A percentile compares a stretch with the other conserved stretches of the same genome.
Evolutionary conservation across 176 grass and related monocot species (phyloP).

Genomic region (Themeda triandra): DNA sequence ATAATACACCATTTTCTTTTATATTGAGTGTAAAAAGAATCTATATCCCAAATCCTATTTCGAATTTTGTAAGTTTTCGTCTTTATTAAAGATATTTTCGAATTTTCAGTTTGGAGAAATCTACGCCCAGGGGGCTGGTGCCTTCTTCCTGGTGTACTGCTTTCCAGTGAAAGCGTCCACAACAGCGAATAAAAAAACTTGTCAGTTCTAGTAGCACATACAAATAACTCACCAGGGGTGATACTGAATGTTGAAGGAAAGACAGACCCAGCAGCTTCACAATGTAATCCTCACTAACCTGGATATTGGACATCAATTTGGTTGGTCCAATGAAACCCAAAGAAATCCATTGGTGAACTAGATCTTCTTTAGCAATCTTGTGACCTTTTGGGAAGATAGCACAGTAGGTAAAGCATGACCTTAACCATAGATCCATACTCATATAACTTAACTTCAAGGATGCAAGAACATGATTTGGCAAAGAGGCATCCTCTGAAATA

Average conservation of each 20-base stretch:
- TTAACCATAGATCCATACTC: not conserved
- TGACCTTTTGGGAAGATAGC: conserved; percentile 20
- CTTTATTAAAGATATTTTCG: too few species aligned
- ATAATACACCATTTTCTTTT: too few species aligned
- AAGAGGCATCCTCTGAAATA: not conserved
- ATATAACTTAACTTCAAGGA: not conserved
- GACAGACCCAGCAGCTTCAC: not conserved
- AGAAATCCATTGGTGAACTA: conserved; percentile 37
- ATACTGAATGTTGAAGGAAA: not conserved
- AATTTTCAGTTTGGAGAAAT: too few species aligned
- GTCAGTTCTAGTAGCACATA: too few species aligned
- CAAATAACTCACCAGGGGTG: not conserved
- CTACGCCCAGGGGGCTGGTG: too few species aligned
- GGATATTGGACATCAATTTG: fast-evolving
- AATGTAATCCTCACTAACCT: not conserved
- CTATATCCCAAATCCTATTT: too few species aligned
- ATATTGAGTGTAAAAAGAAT: too few species aligned
- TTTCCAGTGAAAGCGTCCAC: too few species aligned
- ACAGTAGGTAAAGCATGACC: conserved; percentile 8
- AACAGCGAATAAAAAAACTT: too few species aligned
- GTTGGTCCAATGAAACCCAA: not conserved
- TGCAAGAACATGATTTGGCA: not conserved
- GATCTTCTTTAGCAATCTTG: not conserved
- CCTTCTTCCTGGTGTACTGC: too few species aligned
- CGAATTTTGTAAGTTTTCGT: too few species aligned